Evolutionary conservation across 805 yeast species (phyloP).

Genomic region (Sungouiella thailandica): DNA sequence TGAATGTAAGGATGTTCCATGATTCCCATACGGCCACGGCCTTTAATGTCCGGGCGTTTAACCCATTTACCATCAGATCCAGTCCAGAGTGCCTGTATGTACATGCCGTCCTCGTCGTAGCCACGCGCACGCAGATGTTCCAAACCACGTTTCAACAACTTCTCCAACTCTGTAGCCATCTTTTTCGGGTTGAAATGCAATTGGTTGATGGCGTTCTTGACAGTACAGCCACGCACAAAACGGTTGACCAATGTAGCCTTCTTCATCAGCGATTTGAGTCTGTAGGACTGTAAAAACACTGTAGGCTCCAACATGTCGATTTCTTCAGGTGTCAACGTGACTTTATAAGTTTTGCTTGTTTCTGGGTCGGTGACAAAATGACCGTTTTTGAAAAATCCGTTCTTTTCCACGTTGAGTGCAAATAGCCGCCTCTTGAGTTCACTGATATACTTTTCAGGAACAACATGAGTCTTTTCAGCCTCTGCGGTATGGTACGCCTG

Average conservation of each 20-base stretch:
- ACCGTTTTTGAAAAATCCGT: slow-evolving; percentile 68
- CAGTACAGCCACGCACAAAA: slow-evolving; percentile 64
- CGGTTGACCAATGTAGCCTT: slow-evolving; percentile 79
- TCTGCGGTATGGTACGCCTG: slow-evolving; percentile 50
- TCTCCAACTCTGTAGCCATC: slow-evolving; percentile 74
- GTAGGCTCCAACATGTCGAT: slow-evolving; percentile 83
- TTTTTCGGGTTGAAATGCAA: slow-evolving; percentile 82
- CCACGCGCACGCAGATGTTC: slow-evolving; percentile 61
- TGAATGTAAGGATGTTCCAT: slow-evolving; percentile 74
- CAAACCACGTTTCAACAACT: slow-evolving; percentile 66
- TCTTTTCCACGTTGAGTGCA: slow-evolving; percentile 49
- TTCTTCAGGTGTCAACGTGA: slow-evolving; percentile 59
- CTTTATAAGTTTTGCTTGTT: slow-evolving; percentile 45
- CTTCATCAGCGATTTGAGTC: slow-evolving; percentile 84
- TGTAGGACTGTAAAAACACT: slow-evolving; percentile 70
- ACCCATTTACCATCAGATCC: slow-evolving; percentile 81
- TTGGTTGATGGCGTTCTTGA: slow-evolving; percentile 82
- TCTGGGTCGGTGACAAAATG: slow-evolving; percentile 39
- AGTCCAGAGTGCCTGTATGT: slow-evolving; percentile 80
- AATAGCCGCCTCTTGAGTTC: slow-evolving; percentile 71
- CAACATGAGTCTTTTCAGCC: slow-evolving; percentile 35
- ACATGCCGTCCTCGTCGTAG: slow-evolving; percentile 55
- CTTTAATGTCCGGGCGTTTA: slow-evolving; percentile 74
- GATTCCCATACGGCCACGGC: slow-evolving; percentile 85
- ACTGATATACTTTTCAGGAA: slow-evolving; percentile 54